Base-by-base conservation (phyloP, 202 grass and related monocot genomes). In the Dendrocalamus latiflorus region DNA sequence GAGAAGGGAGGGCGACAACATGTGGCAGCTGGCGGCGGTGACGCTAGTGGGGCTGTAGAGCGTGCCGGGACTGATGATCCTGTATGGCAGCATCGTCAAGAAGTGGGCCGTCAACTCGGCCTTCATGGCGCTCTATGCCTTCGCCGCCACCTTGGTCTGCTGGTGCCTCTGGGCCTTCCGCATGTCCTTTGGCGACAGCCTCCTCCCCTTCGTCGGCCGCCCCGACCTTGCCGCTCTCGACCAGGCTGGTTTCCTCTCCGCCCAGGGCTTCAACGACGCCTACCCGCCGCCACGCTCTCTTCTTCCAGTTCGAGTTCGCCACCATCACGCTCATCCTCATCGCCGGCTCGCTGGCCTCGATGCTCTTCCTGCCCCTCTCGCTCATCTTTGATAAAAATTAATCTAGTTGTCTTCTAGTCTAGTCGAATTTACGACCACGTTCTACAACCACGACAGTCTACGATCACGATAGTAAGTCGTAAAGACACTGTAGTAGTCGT, bases 271-370 rank as follows among this genome's bases (percentile, higher is more conserved):
- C 78, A 72, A 83, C n/a, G 90, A 88, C 47, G 76, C 90, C 1
- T 96, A 93, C 78, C 93, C 93, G 0, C n/a, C 45, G 88, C 93
- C 58, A 93, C 91, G 48, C 93, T 96, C 77, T 93, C 47, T 96
- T 88, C 81, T 96, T 96, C 65, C 90, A 96, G 82, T 96, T 91
- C 79, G 90, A 89, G n/a, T 93, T 96, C 82, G 93, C 93, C 26
- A 88, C 88, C 75, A 96, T 96, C 86, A 91, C 93, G 43, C 83
- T 93, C 47, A 82, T 96, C 42, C 90, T 96, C 68, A 73, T 93
- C 57, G 93, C 90, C 26, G 93, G 90, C 6, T 83, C 90, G 60
- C 87, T 93, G 26, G 93, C 93, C 0, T 95, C 88, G 90, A 95
- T 95, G 93, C 34, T 90, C 22, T 93, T 95, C 74, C 88, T 93